These are phyloP conservation scores for Dalbergia oliveri DNA, from an alignment of 306 rosid species.

Conservation along the genomic window DNA sequence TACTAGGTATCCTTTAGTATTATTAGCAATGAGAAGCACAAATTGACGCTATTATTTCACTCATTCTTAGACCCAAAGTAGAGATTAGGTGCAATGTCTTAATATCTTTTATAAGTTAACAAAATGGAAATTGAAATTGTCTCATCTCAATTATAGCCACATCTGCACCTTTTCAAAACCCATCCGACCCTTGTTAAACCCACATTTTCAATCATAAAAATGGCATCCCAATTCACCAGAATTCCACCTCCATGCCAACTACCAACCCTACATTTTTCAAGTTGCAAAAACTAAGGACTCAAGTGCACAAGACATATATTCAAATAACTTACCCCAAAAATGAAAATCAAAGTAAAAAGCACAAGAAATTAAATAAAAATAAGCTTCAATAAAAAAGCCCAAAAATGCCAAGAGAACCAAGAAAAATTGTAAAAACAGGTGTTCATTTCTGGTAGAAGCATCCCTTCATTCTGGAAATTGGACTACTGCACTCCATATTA, in stretches of 20 bases:
- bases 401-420: not conserved
- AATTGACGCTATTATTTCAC: not conserved
- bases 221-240: not conserved
- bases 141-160: slow-evolving; percentile 4
- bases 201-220: slow-evolving; percentile 26
- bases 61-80: not conserved
- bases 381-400: not conserved
- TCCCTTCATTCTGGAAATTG: slow-evolving; percentile 6
- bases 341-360: too few relatives aligned
- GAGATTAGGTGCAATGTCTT: not conserved
- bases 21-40: slow-evolving; percentile 1
- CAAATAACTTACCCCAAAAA: not conserved
- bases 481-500: not conserved
- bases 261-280: not conserved
- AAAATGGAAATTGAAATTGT: not conserved
- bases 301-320: not conserved
- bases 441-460: slow-evolving; percentile 7
- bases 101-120: not conserved
- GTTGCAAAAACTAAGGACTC: not conserved
- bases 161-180: not conserved
- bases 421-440: not conserved
- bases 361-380: not conserved
- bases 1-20: not conserved
- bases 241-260: too few relatives aligned
- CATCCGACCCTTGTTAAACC: not conserved